Base-by-base conservation (phyloP, 1,284 basidiomycete species). In the Somion occarium region DNA sequence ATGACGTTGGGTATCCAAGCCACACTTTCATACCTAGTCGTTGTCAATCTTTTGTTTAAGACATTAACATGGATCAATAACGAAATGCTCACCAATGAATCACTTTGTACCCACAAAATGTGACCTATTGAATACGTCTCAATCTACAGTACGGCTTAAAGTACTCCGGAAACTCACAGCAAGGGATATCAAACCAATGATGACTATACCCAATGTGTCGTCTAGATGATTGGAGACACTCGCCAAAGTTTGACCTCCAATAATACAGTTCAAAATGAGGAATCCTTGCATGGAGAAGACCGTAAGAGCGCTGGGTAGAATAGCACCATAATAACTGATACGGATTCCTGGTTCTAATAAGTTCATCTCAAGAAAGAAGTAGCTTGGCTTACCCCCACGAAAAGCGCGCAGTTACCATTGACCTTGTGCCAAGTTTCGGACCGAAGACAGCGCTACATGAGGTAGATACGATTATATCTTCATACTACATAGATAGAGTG, bases 221-320 rank as follows among this genome's bases (percentile, higher is more conserved):
- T 76, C 61, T 7, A 82, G 60, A 52, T 70, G 71, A 30, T 66
- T 64, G 3, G 79, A 85, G 2, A 85, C 80, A 44, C 83, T 79
- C 2, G 82, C 78, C 30, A 91, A 69, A 1, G 82, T 80, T 63
- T 91, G 88, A 0, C 87, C 89, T 5, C 85, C 89, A 45, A 88
- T 74, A 59, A 92, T 90, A 48, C 78, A 81, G 59, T 87, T 87
- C 46, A 93, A 68, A 47, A 89, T 79, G 50, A 87, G 70, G 68
- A 82, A 91, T 0, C 88, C 86, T 62, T 87, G 72, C 69, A 83
- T 76, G 44, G 77, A 73, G 56, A 82, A 64, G 1, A 85, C 80
- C 55, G 88, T 89, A 48, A 88, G 70, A 22, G 76, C 54, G 23
- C 81, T 80, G n/a, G 85, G 83, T 25, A 88, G 67, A 34, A 82